A percentile compares a stretch with the other conserved stretches of the same genome.
Conservation (phyloP, 2,329 filamentous ascomycete genomes). For the Taxawa tesnikishii region DNA sequence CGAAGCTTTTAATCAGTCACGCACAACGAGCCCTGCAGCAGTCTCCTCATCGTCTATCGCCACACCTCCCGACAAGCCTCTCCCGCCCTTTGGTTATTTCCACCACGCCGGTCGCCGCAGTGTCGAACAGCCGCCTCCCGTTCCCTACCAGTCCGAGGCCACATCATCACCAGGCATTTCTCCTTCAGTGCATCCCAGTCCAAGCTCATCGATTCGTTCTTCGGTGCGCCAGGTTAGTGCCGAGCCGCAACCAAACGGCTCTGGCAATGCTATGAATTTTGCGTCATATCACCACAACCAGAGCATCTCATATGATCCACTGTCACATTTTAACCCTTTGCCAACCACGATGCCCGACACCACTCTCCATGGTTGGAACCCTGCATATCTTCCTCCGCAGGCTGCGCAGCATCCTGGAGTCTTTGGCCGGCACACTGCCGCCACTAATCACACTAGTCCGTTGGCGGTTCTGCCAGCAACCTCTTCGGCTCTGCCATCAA, state of each 20-base stretch:
- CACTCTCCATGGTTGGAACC: slow-evolving; percentile 8
- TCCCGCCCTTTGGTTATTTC: slow-evolving; percentile 16
- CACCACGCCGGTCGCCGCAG: slow-evolving; percentile 15
- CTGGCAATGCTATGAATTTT: no score
- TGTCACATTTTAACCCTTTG: slow-evolving; percentile 13
- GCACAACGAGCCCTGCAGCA: slow-evolving; percentile 31
- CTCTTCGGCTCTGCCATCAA: no score
- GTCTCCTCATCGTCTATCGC: slow-evolving; percentile 18
- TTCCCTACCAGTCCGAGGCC: slow-evolving; percentile 14
- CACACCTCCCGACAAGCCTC: slow-evolving; percentile 17
- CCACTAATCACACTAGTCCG: no score
- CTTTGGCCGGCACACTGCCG: no score
- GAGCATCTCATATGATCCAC: slow-evolving; percentile 9
- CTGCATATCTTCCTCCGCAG: slow-evolving; percentile 1
- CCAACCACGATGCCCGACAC: slow-evolving; percentile 15
- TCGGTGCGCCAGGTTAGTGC: no score
- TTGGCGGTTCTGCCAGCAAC: no score
- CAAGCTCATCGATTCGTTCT: no score
- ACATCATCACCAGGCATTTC: slow-evolving; percentile 5
- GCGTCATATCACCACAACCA: no score
- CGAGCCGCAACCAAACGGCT: no score
- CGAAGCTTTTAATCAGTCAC: slow-evolving; percentile 29
- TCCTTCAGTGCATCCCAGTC: not conserved
- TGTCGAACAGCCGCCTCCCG: slow-evolving; percentile 17
- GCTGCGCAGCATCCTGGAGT: no score